These are phyloP conservation scores for Alopecurus myosuroides DNA, from an alignment of 176 grass and related monocot genomes.

Conservation along the genomic window DNA sequence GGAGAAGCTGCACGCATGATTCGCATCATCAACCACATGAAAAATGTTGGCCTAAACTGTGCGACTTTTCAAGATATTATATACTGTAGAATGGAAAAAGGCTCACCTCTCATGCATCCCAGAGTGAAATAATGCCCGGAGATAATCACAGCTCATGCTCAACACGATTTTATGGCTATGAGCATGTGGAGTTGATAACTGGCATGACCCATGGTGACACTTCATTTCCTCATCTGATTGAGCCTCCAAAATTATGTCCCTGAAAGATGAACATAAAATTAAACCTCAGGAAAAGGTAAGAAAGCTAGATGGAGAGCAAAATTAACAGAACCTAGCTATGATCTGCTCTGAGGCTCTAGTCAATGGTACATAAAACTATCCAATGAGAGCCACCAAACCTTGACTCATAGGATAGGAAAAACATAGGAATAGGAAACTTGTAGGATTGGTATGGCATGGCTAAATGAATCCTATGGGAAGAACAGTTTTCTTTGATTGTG, in stretches of 20 bases:
- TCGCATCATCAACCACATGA: neutral
- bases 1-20: conserved; percentile 45
- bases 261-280: conserved; percentile 8
- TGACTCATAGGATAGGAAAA: too few species aligned
- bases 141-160: conserved; percentile 59
- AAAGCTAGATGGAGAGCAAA: neutral
- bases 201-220: conserved; percentile 41
- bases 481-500: too few species aligned
- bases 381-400: neutral
- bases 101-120: conserved; percentile 91
- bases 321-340: neutral
- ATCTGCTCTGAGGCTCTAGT: neutral
- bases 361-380: neutral
- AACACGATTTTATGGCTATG: conserved; percentile 76
- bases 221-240: conserved; percentile 34
- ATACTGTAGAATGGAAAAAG: conserved; percentile 11
- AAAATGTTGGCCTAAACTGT: neutral
- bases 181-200: conserved; percentile 44
- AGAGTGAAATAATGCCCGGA: conserved; percentile 70
- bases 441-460: too few species aligned
- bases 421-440: too few species aligned
- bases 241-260: conserved; percentile 91
- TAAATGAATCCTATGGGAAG: too few species aligned
- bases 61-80: neutral
- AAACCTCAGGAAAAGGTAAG: neutral